Percentiles rank a stretch among this genome's conserved stretches.
These are phyloP conservation scores for Colletotrichum sp. DNA, from an alignment of 2,329 filamentous ascomycete species.

Conservation along the genomic window DNA sequence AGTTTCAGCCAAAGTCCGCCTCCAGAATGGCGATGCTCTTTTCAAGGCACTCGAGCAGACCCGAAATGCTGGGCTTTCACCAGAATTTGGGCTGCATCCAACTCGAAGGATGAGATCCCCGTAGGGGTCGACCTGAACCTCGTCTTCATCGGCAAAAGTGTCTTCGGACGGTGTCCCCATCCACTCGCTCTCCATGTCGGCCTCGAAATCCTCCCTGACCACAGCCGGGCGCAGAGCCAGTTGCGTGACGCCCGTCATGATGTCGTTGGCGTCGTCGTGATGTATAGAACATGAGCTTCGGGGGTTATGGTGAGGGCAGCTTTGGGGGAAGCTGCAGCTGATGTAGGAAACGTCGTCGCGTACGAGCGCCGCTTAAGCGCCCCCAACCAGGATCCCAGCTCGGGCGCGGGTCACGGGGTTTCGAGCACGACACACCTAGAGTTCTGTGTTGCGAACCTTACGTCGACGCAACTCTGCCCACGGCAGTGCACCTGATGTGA, in stretches of 20 bases:
- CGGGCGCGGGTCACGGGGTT: background rate
- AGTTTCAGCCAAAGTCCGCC: background rate
- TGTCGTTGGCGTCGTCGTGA: background rate
- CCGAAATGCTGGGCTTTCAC: background rate
- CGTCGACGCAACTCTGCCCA: background rate
- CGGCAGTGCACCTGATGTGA: background rate
- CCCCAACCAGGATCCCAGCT: background rate
- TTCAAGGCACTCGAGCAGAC: constrained; percentile 7
- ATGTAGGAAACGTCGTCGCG: background rate
- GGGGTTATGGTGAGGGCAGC: background rate
- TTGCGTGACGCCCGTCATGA: background rate
- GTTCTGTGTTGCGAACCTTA: constrained; percentile 5
- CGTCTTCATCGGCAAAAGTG: background rate
- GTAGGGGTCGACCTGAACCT: constrained; percentile 2
- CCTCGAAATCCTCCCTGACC: background rate
- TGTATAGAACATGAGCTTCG: background rate
- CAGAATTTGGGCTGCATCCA: background rate
- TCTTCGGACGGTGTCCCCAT: constrained; percentile 1
- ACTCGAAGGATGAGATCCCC: background rate
- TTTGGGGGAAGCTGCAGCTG: background rate
- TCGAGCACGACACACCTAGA: constrained; percentile 1
- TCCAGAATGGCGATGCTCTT: constrained; percentile 14
- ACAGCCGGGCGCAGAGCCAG: background rate
- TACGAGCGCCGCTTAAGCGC: background rate
- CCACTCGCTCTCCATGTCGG: constrained; percentile 10